Conservation (phyloP, 108 stramenopile genomes). For the Cyclostephanos tholiformis region DNA sequence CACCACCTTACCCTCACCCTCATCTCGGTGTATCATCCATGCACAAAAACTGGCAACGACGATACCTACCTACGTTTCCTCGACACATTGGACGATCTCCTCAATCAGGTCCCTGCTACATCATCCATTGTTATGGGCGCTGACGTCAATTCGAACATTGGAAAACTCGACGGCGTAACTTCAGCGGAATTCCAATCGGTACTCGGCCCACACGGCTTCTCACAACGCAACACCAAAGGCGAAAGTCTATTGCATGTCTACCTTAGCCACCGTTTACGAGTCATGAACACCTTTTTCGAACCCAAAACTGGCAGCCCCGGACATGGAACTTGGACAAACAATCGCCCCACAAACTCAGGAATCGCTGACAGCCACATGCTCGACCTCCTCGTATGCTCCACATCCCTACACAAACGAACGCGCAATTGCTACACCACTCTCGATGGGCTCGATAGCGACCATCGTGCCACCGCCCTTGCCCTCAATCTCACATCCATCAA, state of each 20-base stretch:
- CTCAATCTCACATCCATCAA: background rate
- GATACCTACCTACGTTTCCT: background rate
- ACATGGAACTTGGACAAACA: background rate
- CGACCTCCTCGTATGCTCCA: background rate
- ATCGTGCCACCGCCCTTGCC: background rate
- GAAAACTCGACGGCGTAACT: background rate
- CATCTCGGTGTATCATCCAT: background rate
- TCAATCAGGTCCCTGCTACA: background rate
- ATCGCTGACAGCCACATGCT: background rate
- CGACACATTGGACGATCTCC: background rate
- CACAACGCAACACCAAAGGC: background rate
- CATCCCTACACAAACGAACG: background rate
- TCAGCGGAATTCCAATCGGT: background rate
- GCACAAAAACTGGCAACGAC: background rate
- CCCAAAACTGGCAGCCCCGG: background rate
- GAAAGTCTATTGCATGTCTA: background rate
- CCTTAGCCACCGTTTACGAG: background rate
- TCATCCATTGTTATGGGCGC: background rate
- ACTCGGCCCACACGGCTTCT: background rate
- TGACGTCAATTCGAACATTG: conserved; percentile 4
- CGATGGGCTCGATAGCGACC: background rate
- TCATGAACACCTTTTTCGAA: conserved; percentile 9
- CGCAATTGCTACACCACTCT: background rate
- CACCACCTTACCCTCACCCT: background rate
- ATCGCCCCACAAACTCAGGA: background rate